A percentile compares a stretch with the other conserved stretches of the same genome.
Evolutionary conservation across 1,284 basidiomycete genomes (phyloP).

Genomic region (Sparassis latifolia): DNA sequence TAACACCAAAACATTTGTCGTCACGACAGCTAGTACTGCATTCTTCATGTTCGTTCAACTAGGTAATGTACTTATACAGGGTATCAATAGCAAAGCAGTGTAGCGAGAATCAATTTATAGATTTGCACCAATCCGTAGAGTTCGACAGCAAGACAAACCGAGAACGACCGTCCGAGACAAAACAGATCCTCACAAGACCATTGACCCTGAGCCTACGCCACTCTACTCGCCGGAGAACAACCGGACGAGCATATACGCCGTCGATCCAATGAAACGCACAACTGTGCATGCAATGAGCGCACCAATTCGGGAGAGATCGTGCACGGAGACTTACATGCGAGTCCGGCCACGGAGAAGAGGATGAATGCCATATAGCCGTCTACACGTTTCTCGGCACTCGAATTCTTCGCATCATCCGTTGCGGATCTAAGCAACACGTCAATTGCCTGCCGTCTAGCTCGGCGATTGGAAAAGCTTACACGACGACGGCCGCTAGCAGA

Average conservation of each 20-base stretch:
- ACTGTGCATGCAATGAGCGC: slow-evolving; percentile 35
- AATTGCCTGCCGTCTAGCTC: slow-evolving; percentile 4
- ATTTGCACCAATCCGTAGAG: background rate
- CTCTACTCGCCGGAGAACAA: slow-evolving; percentile 75
- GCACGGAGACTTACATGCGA: slow-evolving; percentile 59
- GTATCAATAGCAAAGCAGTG: slow-evolving; percentile 19
- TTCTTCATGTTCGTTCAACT: too few species aligned
- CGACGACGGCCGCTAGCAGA: slow-evolving; percentile 66
- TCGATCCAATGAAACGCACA: slow-evolving; percentile 76
- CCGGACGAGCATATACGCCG: slow-evolving; percentile 72
- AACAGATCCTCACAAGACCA: background rate
- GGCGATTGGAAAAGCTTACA: slow-evolving; percentile 31
- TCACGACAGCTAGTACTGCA: too few species aligned
- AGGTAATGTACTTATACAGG: slow-evolving; percentile 2
- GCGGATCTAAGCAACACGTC: slow-evolving; percentile 35
- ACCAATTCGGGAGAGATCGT: background rate
- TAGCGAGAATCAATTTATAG: slow-evolving; percentile 12
- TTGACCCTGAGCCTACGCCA: background rate
- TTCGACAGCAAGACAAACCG: background rate
- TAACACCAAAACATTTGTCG: too few species aligned
- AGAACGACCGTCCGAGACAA: background rate
- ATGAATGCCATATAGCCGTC: slow-evolving; percentile 80
- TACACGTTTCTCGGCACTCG: slow-evolving; percentile 44
- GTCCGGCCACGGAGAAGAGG: slow-evolving; percentile 77
- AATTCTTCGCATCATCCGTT: slow-evolving; percentile 38